phyloP scores from a whole-genome alignment of 2,329 filamentous ascomycete genomes.

The Clonostachys sp. region DNA sequence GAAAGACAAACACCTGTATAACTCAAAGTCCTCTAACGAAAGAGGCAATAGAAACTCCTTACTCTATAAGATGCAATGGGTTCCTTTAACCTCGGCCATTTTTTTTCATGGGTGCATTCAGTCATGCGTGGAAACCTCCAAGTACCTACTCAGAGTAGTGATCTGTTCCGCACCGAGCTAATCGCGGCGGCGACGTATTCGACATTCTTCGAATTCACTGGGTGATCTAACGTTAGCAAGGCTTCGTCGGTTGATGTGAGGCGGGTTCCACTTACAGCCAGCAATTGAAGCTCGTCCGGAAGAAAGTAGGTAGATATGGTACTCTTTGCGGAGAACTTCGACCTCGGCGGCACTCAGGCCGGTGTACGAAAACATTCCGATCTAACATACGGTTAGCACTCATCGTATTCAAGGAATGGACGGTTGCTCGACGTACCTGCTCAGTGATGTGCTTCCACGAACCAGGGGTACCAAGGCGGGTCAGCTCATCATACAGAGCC shows the following conservation, averaged over 20 bases:
- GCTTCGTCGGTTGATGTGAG: conserved; percentile 78
- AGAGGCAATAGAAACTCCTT: too few species aligned
- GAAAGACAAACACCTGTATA: too few species aligned
- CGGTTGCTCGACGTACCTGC: conserved; percentile 64
- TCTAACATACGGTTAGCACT: conserved; percentile 90
- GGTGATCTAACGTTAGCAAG: conserved; percentile 93
- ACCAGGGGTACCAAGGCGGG: conserved; percentile 21
- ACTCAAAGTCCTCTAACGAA: too few species aligned
- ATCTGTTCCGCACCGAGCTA: too few species aligned
- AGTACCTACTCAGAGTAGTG: too few species aligned
- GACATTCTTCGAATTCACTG: conserved; percentile 88
- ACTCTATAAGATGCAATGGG: too few species aligned
- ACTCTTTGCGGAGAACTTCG: background rate
- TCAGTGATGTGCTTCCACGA: conserved; percentile 27
- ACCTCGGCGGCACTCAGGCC: conserved; percentile 23
- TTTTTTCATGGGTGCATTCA: too few species aligned
- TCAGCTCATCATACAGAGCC: conserved; percentile 22
- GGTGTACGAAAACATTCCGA: conserved; percentile 34
- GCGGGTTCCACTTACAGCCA: conserved; percentile 11
- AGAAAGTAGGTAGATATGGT: conserved; percentile 3
- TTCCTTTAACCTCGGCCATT: too few species aligned
- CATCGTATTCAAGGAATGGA: conserved; percentile 77
- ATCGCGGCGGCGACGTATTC: conserved; percentile 70
- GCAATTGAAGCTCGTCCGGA: conserved; percentile 1
- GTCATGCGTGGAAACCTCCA: too few species aligned